phyloP scores from a whole-genome alignment of 495 filamentous ascomycete species.

The Podospora didyma region DNA sequence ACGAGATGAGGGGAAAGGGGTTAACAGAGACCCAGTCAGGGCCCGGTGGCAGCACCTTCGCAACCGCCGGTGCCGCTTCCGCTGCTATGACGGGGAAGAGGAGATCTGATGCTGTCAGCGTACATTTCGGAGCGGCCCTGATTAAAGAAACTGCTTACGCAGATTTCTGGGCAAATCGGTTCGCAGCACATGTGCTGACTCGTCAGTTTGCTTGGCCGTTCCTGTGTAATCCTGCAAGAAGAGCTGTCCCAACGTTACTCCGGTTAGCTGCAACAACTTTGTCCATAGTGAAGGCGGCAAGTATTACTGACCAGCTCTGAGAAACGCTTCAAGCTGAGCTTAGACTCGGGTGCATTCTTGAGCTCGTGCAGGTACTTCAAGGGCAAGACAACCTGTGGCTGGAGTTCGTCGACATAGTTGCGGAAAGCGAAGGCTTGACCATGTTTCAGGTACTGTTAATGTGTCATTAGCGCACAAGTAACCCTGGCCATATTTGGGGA shows the following conservation, averaged over 20 bases:
- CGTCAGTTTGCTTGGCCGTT: constrained; percentile 7
- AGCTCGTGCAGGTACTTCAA: constrained; percentile 8
- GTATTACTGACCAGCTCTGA: background rate
- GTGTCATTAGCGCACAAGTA: no score
- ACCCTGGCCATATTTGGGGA: no score
- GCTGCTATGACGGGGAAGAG: background rate
- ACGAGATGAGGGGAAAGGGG: background rate
- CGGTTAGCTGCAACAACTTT: background rate
- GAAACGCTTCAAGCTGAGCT: constrained; percentile 5
- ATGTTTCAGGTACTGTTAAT: constrained; percentile 5
- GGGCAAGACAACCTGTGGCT: constrained; percentile 5
- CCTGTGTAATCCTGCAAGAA: constrained; percentile 9
- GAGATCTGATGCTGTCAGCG: background rate
- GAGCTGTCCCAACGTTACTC: background rate
- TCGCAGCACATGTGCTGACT: constrained; percentile 3
- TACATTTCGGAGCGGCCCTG: background rate
- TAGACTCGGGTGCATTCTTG: constrained; percentile 4
- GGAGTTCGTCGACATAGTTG: constrained; percentile 9
- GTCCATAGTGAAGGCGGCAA: background rate
- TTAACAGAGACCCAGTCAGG: constrained; percentile 5
- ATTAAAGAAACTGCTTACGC: background rate
- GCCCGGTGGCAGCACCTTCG: background rate
- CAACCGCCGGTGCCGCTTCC: background rate
- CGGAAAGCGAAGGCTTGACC: constrained; percentile 8
- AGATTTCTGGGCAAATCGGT: constrained; percentile 4